phyloP scores from a whole-genome alignment of 2,329 filamentous ascomycete species.

The Fusarium equiseti region DNA sequence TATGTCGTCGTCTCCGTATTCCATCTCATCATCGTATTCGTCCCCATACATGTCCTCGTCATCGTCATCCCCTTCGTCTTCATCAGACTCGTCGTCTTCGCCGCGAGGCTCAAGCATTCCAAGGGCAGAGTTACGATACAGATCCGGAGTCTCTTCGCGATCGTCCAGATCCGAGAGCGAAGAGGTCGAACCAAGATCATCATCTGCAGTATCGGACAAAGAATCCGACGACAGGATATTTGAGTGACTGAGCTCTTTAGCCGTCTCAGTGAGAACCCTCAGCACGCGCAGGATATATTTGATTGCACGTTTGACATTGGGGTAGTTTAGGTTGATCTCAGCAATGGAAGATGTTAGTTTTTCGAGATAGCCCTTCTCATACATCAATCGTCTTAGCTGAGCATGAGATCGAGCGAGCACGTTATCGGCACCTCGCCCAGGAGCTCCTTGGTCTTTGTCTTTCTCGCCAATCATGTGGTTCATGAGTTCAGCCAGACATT shows the following conservation, averaged over 20 bases:
- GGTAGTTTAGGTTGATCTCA: slow-evolving; percentile 95
- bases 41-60: slow-evolving; percentile 95
- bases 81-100: slow-evolving; percentile 84
- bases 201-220: slow-evolving; percentile 78
- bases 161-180: slow-evolving; percentile 90
- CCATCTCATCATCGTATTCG: slow-evolving; percentile 92
- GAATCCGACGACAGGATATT: slow-evolving; percentile 78
- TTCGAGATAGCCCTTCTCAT: slow-evolving; percentile 94
- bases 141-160: slow-evolving; percentile 93
- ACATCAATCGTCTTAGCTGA: slow-evolving; percentile 94
- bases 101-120: slow-evolving; percentile 91
- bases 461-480: slow-evolving; percentile 89
- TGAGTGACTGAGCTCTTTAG: slow-evolving; percentile 84
- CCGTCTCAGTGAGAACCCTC: slow-evolving; percentile 87
- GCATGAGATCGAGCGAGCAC: slow-evolving; percentile 72
- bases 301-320: slow-evolving; percentile 90
- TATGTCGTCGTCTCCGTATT: slow-evolving; percentile 85
- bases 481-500: slow-evolving; percentile 91
- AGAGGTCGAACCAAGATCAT: slow-evolving; percentile 87
- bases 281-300: slow-evolving; percentile 96
- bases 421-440: slow-evolving; percentile 55
- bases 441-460: slow-evolving; percentile 69
- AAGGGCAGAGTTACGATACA: slow-evolving; percentile 95
- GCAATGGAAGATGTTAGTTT: slow-evolving; percentile 92
- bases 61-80: slow-evolving; percentile 78